Evolutionary conservation across 345 rosid species (phyloP).

Genomic region (Reutealis trisperma): DNA sequence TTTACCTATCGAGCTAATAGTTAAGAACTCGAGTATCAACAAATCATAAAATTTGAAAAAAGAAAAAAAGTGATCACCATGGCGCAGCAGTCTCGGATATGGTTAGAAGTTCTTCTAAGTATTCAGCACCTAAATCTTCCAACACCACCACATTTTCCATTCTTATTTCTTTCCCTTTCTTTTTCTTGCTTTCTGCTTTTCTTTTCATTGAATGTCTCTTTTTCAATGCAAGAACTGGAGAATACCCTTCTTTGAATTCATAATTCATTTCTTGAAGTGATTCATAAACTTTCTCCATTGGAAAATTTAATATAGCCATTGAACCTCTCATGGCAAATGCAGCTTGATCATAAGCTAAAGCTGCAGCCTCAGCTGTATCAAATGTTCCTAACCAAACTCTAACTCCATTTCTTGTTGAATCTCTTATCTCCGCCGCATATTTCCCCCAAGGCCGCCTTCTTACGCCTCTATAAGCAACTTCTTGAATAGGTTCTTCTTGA

Average conservation of each 20-base stretch:
- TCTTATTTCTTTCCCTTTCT: constrained; percentile 26
- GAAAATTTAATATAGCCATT: constrained; percentile 54
- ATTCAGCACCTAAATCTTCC: constrained; percentile 64
- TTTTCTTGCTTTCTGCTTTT: constrained; percentile 43
- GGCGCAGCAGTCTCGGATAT: constrained; percentile 34
- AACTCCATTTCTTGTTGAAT: constrained; percentile 61
- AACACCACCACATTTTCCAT: constrained; percentile 47
- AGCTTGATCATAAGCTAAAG: constrained; percentile 71
- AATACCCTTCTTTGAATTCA: constrained; percentile 35
- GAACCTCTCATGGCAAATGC: constrained; percentile 64
- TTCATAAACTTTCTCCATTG: constrained; percentile 40
- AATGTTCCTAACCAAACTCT: constrained; percentile 73
- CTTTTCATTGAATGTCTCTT: constrained; percentile 46
- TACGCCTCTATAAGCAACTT: constrained; percentile 53
- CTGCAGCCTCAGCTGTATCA: constrained; percentile 64
- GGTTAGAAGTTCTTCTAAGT: constrained; percentile 56
- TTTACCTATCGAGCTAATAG: background rate
- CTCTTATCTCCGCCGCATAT: constrained; percentile 69
- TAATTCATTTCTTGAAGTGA: constrained; percentile 49
- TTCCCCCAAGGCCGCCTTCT: constrained; percentile 70
- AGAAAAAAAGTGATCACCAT: constrained; percentile 13
- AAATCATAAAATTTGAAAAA: no score
- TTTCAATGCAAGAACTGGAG: constrained; percentile 59
- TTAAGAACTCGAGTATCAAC: background rate
- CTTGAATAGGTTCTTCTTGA: constrained; percentile 17